Evolutionary conservation across 495 filamentous ascomycete genomes (phyloP).

Genomic region (Aspergillus coremiiformis): DNA sequence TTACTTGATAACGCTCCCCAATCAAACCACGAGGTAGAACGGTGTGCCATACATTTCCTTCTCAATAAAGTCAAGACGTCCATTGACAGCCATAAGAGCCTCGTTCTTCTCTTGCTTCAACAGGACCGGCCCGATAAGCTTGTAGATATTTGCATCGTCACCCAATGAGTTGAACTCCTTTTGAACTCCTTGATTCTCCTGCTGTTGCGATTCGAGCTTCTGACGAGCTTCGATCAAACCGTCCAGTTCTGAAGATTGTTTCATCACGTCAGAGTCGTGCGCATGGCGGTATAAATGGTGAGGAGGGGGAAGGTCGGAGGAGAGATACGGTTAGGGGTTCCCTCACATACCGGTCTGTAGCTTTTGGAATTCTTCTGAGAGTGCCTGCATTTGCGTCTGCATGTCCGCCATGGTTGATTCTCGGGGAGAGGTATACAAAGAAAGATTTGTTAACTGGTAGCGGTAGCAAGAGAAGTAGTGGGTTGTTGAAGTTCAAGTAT

Average conservation of each 20-base stretch:
- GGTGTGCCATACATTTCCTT: conserved; percentile 72
- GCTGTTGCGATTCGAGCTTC: conserved; percentile 85
- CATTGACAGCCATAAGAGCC: conserved; percentile 81
- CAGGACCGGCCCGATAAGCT: conserved; percentile 85
- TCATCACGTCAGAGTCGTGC: conserved; percentile 9
- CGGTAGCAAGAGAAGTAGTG: neutral
- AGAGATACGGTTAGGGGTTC: neutral
- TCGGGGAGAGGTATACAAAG: neutral
- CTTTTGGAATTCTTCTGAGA: conserved; percentile 81
- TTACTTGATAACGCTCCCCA: neutral
- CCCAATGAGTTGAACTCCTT: conserved; percentile 80
- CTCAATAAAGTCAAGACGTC: conserved; percentile 82
- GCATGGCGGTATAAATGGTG: neutral
- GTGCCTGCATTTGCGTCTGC: conserved; percentile 64
- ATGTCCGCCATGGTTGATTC: conserved; percentile 41
- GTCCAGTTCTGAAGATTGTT: conserved; percentile 58
- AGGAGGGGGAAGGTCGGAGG: neutral
- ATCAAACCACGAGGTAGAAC: neutral
- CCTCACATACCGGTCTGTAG: conserved; percentile 63
- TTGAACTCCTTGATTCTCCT: conserved; percentile 86
- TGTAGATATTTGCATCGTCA: conserved; percentile 84
- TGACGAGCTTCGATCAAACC: conserved; percentile 71
- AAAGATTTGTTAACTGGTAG: neutral
- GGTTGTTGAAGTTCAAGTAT: too few species aligned
- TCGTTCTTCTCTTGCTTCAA: conserved; percentile 89